phyloP scores from a whole-genome alignment of 2,329 filamentous ascomycete genomes.

The Claviceps fusiformis region DNA sequence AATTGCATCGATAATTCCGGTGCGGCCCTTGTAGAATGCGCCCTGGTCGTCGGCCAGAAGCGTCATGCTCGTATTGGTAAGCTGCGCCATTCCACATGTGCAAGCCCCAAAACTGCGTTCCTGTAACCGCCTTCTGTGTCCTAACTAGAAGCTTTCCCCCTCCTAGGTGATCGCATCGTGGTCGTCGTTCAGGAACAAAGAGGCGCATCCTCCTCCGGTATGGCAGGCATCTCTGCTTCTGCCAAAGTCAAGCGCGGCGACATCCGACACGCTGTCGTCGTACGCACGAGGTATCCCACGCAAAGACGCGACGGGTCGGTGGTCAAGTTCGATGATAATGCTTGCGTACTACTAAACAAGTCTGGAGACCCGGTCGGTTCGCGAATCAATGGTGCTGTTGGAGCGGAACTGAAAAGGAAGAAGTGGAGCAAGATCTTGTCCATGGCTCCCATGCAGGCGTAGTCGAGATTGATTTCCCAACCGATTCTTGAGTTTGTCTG shows the following conservation, averaged over 20 bases:
- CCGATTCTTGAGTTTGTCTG: neutral
- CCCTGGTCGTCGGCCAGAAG: constrained; percentile 84
- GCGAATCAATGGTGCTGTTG: constrained; percentile 83
- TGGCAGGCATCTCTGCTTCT: constrained; percentile 57
- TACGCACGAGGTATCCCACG: constrained; percentile 78
- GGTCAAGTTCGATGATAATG: constrained; percentile 93
- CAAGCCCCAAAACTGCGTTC: too few species aligned
- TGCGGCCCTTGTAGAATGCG: constrained; percentile 92
- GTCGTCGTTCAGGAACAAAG: constrained; percentile 96
- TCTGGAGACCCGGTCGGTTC: constrained; percentile 88
- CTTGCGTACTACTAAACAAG: constrained; percentile 95
- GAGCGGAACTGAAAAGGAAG: constrained; percentile 74
- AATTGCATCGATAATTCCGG: constrained; percentile 99
- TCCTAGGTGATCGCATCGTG: constrained; percentile 81
- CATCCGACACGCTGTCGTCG: constrained; percentile 89
- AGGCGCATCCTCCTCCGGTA: constrained; percentile 57
- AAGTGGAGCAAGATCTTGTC: constrained; percentile 98
- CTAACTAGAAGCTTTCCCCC: neutral
- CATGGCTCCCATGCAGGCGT: constrained; percentile 63
- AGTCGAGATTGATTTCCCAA: constrained; percentile 7
- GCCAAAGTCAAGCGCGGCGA: constrained; percentile 95
- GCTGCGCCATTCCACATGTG: constrained; percentile 11
- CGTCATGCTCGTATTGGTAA: constrained; percentile 76
- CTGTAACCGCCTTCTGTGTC: neutral
- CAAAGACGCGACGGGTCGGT: constrained; percentile 80